Base-by-base conservation (phyloP, 805 yeast genomes). In the Yarrowia hollandica region DNA sequence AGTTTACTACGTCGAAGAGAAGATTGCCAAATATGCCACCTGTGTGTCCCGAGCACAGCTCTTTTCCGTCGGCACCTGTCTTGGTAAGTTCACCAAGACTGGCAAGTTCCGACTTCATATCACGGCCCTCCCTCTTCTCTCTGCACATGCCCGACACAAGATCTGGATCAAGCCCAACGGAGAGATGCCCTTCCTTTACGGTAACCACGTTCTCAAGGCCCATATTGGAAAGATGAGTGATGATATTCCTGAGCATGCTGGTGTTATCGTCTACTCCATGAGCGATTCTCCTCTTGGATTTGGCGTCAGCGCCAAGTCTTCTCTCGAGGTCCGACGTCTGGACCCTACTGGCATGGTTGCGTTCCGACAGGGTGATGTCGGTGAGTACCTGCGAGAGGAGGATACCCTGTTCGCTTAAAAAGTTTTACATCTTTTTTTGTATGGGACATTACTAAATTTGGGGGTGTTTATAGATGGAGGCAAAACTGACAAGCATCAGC, bases 221-320 rank as follows among this genome's bases (percentile, higher is more conserved):
- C 99, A 94, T 71, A 80, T 94, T 60, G 99, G 99, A 31, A 86
- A 90, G 67, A 90, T 94, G 88, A 87, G 96, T 59, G 99, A 94
- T 65, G 98, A 94, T 70, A 88, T 94, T 60, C 98, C 98, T 26
- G 98, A 92, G 73, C 99, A 94, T 69, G 94, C 96, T 1, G 99
- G 99, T 69, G 91, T 94, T 19, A 80, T 94, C 64, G 86, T 94
- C 14, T 90, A 81, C 67, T 86, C 96, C 9, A 94, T 94, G 98
- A 69, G 64, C 58, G 99, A 94, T 72, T 82, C 85, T 26, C 96
- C 99, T 18, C 77, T 92, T 34, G 99, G 99, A 0, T 94, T 94
- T 68, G 99, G 99, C 62, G 95, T 94, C 11, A 82, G 91, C 67
- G 91, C 98, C 30, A 91, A 89, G 73, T 84, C 96, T 28, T 90